Conservation (phyloP, 2,329 filamentous ascomycete genomes). For the Microdochium paspali region DNA sequence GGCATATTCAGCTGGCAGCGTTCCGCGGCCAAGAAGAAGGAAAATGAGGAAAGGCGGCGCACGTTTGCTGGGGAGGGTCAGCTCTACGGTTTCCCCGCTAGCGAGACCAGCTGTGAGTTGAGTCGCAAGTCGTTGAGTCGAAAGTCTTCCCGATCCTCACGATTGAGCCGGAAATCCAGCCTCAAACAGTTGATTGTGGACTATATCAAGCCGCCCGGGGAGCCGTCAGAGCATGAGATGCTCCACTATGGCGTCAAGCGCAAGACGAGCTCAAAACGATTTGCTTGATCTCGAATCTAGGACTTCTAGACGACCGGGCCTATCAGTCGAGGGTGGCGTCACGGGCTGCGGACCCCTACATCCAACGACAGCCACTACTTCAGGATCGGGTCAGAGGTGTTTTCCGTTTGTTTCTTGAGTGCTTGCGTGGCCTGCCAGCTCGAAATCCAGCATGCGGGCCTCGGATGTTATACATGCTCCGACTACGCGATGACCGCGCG, state of each 20-base stretch:
- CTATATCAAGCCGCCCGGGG: background rate
- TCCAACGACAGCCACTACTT: no score
- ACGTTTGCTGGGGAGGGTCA: background rate
- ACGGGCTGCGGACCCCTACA: no score
- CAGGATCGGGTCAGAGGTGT: no score
- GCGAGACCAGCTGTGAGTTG: background rate
- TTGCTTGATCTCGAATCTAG: background rate
- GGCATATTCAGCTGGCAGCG: background rate
- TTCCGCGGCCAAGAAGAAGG: background rate
- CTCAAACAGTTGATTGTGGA: background rate
- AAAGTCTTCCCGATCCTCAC: no score
- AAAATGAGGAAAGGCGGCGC: background rate
- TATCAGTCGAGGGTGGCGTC: no score
- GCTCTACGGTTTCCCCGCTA: background rate
- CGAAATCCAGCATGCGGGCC: no score
- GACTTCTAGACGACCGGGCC: background rate
- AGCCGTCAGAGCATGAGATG: background rate
- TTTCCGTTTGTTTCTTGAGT: no score
- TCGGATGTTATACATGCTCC: no score
- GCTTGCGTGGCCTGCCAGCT: no score
- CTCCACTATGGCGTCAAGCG: background rate
- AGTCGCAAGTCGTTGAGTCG: background rate
- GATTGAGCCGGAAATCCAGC: background rate
- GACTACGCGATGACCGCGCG: no score
- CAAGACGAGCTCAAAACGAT: background rate